These are phyloP conservation scores for Lantana camara DNA, from an alignment of 257 asterid genomes.

Conservation along the genomic window DNA sequence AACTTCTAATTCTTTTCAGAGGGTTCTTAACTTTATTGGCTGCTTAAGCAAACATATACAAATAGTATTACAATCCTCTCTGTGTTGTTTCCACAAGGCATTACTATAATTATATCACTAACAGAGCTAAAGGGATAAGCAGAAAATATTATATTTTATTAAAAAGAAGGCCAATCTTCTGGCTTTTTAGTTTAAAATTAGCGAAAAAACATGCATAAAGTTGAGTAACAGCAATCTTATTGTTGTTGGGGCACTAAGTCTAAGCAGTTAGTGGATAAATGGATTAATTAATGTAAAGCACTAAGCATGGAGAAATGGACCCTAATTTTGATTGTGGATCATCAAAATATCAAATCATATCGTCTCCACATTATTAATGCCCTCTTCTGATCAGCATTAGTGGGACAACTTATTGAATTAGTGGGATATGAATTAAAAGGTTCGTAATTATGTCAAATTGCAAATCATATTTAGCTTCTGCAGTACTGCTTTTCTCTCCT, in stretches of 20 bases:
- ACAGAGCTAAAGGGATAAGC: constrained; percentile 26
- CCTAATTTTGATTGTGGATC: background rate
- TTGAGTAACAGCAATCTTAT: constrained; percentile 56
- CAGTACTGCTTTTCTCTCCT: too few relatives aligned
- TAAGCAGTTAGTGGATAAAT: constrained; percentile 59
- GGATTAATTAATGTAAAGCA: constrained; percentile 18
- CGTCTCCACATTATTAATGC: constrained; percentile 3
- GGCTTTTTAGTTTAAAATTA: constrained; percentile 42
- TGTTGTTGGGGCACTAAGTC: constrained; percentile 85
- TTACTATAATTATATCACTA: background rate
- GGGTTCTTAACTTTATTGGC: constrained; percentile 27
- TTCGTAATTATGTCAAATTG: constrained; percentile 5
- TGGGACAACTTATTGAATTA: background rate
- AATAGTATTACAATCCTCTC: constrained; percentile 28
- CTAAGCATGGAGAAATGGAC: constrained; percentile 27
- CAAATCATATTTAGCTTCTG: too few relatives aligned
- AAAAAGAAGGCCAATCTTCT: constrained; percentile 36
- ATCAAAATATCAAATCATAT: constrained; percentile 25
- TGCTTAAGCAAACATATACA: constrained; percentile 31
- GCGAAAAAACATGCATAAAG: constrained; percentile 42
- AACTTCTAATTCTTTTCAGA: background rate
- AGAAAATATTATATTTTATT: constrained; percentile 33
- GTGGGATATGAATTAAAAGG: constrained; percentile 12
- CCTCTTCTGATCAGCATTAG: background rate
- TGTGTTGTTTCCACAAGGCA: constrained; percentile 27